A percentile compares a stretch with the other conserved stretches of the same genome.
These are phyloP conservation scores for Pseudogymnoascus sp. DNA, from an alignment of 2,329 filamentous ascomycete genomes.

Conservation along the genomic window DNA sequence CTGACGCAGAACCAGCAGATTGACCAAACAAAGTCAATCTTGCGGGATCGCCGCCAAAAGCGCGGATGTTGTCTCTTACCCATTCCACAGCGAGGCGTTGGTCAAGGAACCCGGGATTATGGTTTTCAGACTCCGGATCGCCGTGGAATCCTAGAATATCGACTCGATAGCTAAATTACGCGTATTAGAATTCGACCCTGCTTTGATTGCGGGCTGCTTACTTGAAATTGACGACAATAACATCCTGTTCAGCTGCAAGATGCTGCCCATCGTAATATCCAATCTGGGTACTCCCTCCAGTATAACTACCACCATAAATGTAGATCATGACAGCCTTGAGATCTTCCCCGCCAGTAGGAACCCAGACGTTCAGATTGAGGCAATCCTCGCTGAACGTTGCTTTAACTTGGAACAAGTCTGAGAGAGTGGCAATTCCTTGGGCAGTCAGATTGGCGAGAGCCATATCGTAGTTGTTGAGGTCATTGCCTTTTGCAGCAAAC, in stretches of 20 bases:
- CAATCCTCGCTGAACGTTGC: slow-evolving; percentile 27
- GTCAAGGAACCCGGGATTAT: slow-evolving; percentile 14
- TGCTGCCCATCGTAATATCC: slow-evolving; percentile 36
- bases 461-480: slow-evolving; percentile 11
- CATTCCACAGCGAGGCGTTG: slow-evolving; percentile 30
- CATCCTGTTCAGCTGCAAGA: slow-evolving; percentile 30
- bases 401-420: slow-evolving; percentile 8
- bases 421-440: slow-evolving; percentile 14
- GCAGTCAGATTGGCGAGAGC: slow-evolving; percentile 19
- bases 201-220: slow-evolving; percentile 21
- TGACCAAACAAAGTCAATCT: slow-evolving; percentile 52
- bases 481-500: slow-evolving; percentile 5
- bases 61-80: slow-evolving; percentile 30
- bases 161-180: slow-evolving; percentile 20
- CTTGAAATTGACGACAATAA: slow-evolving; percentile 13
- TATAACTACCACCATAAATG: slow-evolving; percentile 37
- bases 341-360: slow-evolving; percentile 21
- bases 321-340: slow-evolving; percentile 38
- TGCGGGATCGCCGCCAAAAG: slow-evolving; percentile 29
- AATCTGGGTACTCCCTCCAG: slow-evolving; percentile 31
- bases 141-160: slow-evolving; percentile 31
- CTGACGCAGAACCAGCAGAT: slow-evolving; percentile 52
- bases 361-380: slow-evolving; percentile 31
- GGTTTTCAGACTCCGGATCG: slow-evolving; percentile 10
- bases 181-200: neutral